Evolutionary conservation across 176 grass and related monocot species (phyloP), one percentile per base, ranked within the genome.

Genomic region (Carex littledalei): DNA sequence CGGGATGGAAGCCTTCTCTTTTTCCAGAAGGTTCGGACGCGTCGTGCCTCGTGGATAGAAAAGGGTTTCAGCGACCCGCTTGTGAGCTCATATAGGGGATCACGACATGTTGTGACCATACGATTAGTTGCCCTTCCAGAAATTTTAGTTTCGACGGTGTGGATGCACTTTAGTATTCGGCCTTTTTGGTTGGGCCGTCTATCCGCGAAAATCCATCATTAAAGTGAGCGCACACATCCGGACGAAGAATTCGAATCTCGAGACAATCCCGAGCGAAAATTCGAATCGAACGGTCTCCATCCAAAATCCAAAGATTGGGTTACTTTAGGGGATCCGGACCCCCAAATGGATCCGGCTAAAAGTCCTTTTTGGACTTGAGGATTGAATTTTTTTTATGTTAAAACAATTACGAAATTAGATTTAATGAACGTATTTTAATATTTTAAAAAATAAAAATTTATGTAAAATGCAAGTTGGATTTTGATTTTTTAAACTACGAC

Each of bases 1-100:
- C 54, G 49, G 15, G 45, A 39, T 78, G 21, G 45, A 22, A 64
- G 16, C 22, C 24, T 80, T 56, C 50, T 32, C 24, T 32, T 20
- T 80, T 71, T 86, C 85, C 49, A 79, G 85, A 86, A 86, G 73
- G 29, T 81, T 81, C 84, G 67, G 41, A 41, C 14, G 32, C 66
- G 66, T 69, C 4, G 45, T 47, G 31, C 31, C 31, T 68, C 14
- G 47, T 50, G 15, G 32, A 70, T 70, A 41, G 65, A n/a, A 43
- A 4, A 14, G 7, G 3, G 37, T 39, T 20, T 71, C 67, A 17
- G 6, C 67, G 35, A 37, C 1, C 16, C 6, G 14, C 35, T 71
- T 20, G 67, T 18, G 8, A 47, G 3, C 4, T 10, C 45, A 72
- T 72, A 16, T 72, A 45, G 17, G 17, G 37, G 2, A 47, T n/a